Evolutionary conservation across 371 early-diverging fungal species (phyloP).

Genomic region (Chytridium lagenaria): DNA sequence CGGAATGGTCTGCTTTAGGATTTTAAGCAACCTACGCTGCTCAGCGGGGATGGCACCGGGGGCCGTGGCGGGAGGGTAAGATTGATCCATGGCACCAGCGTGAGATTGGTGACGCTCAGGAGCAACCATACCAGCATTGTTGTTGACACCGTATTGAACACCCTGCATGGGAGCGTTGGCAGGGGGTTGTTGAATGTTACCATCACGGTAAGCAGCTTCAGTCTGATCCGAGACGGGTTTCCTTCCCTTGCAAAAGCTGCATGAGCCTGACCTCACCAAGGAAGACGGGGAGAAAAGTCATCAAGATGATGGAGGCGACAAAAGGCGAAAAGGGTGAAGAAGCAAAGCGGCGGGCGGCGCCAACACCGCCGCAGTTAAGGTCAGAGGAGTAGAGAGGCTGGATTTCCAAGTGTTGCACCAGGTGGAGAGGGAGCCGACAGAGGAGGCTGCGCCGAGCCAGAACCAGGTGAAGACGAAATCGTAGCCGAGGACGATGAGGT

Average conservation of each 20-base stretch:
- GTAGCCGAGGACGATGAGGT: neutral
- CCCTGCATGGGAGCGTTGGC: no score
- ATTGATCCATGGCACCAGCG: no score
- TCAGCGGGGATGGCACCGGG: no score
- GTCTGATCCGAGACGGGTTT: no score
- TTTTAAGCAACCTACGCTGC: no score
- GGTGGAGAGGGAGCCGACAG: slow-evolving; percentile 8
- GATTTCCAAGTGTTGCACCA: slow-evolving; percentile 2
- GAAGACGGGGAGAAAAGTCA: neutral
- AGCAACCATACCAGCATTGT: no score
- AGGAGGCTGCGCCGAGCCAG: neutral
- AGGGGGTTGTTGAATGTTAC: no score
- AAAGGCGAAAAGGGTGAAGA: slow-evolving; percentile 5
- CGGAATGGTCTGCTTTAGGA: no score
- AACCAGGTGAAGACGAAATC: slow-evolving; percentile 4
- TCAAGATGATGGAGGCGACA: neutral
- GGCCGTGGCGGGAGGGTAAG: no score
- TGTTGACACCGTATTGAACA: no score
- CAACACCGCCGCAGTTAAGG: neutral
- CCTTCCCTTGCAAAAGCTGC: neutral
- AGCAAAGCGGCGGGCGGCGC: slow-evolving; percentile 1
- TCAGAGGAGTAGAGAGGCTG: neutral
- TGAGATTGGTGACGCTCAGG: no score
- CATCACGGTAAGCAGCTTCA: no score
- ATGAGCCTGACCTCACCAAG: neutral